A percentile compares a stretch with the other conserved stretches of the same genome.
Conservation (phyloP, 345 rosid species). For the Populus nigra region DNA sequence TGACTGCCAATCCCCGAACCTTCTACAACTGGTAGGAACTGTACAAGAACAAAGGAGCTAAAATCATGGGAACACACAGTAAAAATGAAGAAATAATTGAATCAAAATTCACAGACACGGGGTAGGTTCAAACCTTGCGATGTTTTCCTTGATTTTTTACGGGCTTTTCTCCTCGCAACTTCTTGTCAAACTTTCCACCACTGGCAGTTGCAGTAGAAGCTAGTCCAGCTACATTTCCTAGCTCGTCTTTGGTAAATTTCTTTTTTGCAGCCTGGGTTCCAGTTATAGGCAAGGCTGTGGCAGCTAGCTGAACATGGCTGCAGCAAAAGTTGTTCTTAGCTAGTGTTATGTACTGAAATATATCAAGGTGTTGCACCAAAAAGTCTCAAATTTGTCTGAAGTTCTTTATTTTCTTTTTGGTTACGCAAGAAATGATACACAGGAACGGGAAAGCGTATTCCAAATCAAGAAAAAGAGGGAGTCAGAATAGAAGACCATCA, state of each 20-base stretch:
- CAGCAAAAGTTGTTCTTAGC: slow-evolving; percentile 18
- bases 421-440: not conserved
- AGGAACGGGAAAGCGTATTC: no score
- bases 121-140: slow-evolving; percentile 59
- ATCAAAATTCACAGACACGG: not conserved
- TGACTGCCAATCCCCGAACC: slow-evolving; percentile 50
- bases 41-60: slow-evolving; percentile 17
- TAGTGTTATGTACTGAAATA: not conserved
- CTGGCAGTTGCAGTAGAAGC: slow-evolving; percentile 89
- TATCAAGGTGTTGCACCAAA: not conserved
- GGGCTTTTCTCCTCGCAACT: slow-evolving; percentile 79
- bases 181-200: slow-evolving; percentile 95
- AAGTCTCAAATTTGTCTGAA: not conserved
- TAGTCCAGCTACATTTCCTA: slow-evolving; percentile 80
- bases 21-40: slow-evolving; percentile 82
- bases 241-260: slow-evolving; percentile 64
- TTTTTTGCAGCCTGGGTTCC: slow-evolving; percentile 65
- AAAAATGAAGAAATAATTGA: not conserved
- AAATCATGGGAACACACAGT: not conserved
- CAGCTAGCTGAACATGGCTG: slow-evolving; percentile 92
- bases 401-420: not conserved
- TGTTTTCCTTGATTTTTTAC: slow-evolving; percentile 72
- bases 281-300: slow-evolving; percentile 76
- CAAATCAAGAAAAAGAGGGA: not conserved
- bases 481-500: not conserved